Evolutionary conservation across 345 rosid genomes (phyloP).

Genomic region (Eucalyptus lansdowneana): DNA sequence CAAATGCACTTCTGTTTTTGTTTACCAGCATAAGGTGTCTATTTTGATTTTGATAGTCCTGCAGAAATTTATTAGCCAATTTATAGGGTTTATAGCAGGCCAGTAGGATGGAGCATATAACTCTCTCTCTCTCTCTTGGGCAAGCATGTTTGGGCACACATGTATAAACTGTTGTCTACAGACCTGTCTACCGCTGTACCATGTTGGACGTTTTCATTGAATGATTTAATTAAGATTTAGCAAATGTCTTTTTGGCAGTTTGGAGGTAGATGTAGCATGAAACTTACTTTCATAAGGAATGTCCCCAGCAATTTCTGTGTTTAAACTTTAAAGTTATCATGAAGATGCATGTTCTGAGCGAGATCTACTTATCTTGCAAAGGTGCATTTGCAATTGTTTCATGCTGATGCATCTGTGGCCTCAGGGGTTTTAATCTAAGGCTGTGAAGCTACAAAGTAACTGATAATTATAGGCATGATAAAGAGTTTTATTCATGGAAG

Average conservation of each 20-base stretch:
- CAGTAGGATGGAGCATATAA: not conserved
- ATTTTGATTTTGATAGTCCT: not conserved
- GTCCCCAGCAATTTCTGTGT: not conserved
- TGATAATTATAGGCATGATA: not conserved
- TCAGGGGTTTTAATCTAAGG: not conserved
- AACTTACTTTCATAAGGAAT: not conserved
- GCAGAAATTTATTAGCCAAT: not conserved
- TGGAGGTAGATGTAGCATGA: not conserved
- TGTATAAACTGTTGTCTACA: not conserved
- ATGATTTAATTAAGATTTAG: not conserved
- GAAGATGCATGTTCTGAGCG: not conserved
- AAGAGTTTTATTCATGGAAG: not conserved
- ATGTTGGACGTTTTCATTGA: not conserved
- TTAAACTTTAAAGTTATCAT: not conserved
- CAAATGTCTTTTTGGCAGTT: not conserved
- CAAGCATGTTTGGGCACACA: not conserved
- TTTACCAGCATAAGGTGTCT: not conserved
- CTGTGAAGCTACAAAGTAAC: not conserved
- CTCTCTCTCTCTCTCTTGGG: not conserved
- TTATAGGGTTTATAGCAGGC: not conserved
- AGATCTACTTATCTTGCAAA: not conserved
- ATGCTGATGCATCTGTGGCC: not conserved
- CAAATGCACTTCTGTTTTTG: not conserved
- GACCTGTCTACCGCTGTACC: not conserved
- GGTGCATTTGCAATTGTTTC: not conserved